Evolutionary conservation across 768 basidiomycete genomes (phyloP).

Genomic region (Mycena metata): DNA sequence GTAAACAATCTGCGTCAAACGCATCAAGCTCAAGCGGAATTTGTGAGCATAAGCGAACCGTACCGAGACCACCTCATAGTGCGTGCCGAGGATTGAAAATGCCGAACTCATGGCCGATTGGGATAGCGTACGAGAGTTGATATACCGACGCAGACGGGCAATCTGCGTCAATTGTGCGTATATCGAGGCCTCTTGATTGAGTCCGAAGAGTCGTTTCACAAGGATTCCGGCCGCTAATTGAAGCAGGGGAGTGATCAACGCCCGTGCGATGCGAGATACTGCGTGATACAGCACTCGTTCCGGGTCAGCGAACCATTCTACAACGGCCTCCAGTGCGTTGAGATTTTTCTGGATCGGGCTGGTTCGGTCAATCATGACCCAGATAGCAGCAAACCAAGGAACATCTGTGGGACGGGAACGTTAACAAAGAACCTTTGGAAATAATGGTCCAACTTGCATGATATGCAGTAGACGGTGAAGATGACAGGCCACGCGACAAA

Average conservation of each 20-base stretch:
- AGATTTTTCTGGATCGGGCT: constrained; percentile 41
- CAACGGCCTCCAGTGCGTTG: constrained; percentile 54
- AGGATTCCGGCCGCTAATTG: constrained; percentile 54
- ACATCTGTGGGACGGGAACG: constrained; percentile 45
- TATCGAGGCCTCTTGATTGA: constrained; percentile 46
- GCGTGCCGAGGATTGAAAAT: constrained; percentile 57
- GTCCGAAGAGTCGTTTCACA: constrained; percentile 57
- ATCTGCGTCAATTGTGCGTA: constrained; percentile 48
- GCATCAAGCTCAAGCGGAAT: not conserved
- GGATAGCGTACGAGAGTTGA: constrained; percentile 53
- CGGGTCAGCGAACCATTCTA: constrained; percentile 59
- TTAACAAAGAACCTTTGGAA: not conserved
- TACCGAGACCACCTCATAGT: constrained; percentile 61
- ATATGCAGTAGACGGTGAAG: constrained; percentile 48
- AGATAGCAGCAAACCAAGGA: constrained; percentile 57
- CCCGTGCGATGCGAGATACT: constrained; percentile 53
- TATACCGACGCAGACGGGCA: constrained; percentile 49
- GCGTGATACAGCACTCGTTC: constrained; percentile 54
- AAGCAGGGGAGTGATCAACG: constrained; percentile 51
- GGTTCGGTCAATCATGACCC: constrained; percentile 51
- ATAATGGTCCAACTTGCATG: constrained; percentile 44
- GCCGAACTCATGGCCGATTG: constrained; percentile 50
- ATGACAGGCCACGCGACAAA: constrained; percentile 59
- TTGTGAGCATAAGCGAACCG: not conserved
- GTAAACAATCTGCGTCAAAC: constrained; percentile 49